Base-by-base conservation (phyloP, 768 basidiomycete species). In the Chalciporus pseudorubinellus region DNA sequence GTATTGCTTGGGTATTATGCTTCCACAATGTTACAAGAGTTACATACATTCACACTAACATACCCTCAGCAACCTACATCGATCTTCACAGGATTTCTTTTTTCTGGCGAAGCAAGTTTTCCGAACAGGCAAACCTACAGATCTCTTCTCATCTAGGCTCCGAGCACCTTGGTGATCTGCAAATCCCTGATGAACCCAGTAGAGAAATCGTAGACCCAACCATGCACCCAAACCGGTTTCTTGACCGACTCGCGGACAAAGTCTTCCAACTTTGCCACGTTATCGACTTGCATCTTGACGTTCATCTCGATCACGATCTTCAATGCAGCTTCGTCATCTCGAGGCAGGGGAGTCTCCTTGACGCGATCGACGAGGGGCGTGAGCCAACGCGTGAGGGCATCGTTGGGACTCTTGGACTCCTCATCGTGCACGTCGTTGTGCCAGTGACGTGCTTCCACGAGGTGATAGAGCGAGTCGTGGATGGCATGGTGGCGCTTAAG, bases 341-440 rank as follows among this genome's bases (percentile, higher is more conserved):
- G 0, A 7, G 74, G 70, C 24, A 82, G 66, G 10, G 62, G 57
- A 24, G 82, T 70, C 2, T 67, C 62, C 28, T 60, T 70, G 58
- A 78, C 77, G 50, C 81, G 74, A 18, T 72, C 63, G 48, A 83
- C 80, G 58, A 92, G 77, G 1, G 89, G 86, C 21, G 75, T 78
- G 38, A 92, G 74, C 87, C 89, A 94, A 31, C 80, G 77, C 46
- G 77, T 80, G 59, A 93, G 22, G 79, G 75, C n/a, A 72, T 74
- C 39, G 73, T 69, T 33, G 67, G 66, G 24, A 73, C 64, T 18
- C 71, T 64, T 20, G 65, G 61, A 56, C 4, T 40, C 1, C 4
- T 43, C 42, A 42, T 57, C 63, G n/a, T 53, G 42, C 5, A 47
- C 14, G 4, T 45, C 43, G n/a, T 44, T 24, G 70, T 60, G 20